A percentile compares a stretch with the other conserved stretches of the same genome.
Evolutionary conservation across 1,284 basidiomycete species (phyloP).

Genomic region (Takashimella tepidaria): DNA sequence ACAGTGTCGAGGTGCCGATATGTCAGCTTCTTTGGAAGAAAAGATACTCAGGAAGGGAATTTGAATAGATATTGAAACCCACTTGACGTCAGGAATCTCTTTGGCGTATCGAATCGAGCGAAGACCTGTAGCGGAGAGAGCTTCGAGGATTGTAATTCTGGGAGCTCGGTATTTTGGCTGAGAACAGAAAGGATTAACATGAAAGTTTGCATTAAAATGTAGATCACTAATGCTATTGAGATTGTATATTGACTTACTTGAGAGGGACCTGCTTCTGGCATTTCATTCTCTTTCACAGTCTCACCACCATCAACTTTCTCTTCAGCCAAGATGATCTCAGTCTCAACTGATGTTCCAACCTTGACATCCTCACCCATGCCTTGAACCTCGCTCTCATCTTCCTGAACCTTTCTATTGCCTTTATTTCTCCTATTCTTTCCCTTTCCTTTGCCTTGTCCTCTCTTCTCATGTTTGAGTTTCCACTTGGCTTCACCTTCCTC

Average conservation of each 20-base stretch:
- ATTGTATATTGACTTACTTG: not conserved
- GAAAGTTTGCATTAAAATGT: too few species aligned
- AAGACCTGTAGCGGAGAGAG: constrained; percentile 90
- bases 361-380: constrained; percentile 19
- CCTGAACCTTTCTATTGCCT: constrained; percentile 10
- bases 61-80: constrained; percentile 15
- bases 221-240: constrained; percentile 3
- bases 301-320: not conserved
- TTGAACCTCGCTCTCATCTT: constrained; percentile 32
- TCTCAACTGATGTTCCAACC: constrained; percentile 1
- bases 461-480: constrained; percentile 48
- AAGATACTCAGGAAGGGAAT: not conserved
- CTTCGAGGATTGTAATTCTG: constrained; percentile 83
- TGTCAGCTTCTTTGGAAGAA: too few species aligned
- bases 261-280: constrained; percentile 23
- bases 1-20: too few species aligned
- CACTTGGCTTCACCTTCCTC: constrained; percentile 55
- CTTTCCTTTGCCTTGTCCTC: constrained; percentile 27
- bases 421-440: constrained; percentile 10
- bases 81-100: constrained; percentile 90
- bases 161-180: constrained; percentile 53
- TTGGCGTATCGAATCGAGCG: constrained; percentile 96
- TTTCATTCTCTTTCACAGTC: constrained; percentile 12
- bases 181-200: not conserved
- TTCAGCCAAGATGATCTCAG: not conserved